Percentiles rank a stretch among this genome's conserved stretches.
These are phyloP conservation scores for Atkinsonella hypoxylon DNA, from an alignment of 2,329 filamentous ascomycete species.

Conservation along the genomic window DNA sequence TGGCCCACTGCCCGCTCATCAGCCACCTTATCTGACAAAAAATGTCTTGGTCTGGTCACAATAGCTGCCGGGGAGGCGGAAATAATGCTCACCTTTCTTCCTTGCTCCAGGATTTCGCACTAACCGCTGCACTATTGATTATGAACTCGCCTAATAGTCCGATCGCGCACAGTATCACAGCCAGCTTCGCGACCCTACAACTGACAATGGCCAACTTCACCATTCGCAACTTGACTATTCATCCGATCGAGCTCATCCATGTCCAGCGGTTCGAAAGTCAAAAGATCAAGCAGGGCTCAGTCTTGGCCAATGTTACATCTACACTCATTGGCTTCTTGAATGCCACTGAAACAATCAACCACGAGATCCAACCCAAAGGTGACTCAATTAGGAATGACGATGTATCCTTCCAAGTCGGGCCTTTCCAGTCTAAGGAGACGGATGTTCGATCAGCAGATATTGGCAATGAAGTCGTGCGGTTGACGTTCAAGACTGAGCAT, in stretches of 20 bases:
- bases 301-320: conserved; percentile 33
- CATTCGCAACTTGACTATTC: conserved; percentile 72
- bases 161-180: neutral
- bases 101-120: neutral
- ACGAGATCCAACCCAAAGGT: conserved; percentile 33
- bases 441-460: conserved; percentile 48
- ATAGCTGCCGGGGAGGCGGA: neutral
- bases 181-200: neutral
- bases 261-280: conserved; percentile 60
- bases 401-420: conserved; percentile 49
- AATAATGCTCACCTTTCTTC: neutral
- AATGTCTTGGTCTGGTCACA: too few relatives aligned
- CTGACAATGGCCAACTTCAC: conserved; percentile 44
- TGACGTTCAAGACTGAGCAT: conserved; percentile 56
- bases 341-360: conserved; percentile 22
- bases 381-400: conserved; percentile 50
- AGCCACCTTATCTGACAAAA: neutral
- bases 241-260: conserved; percentile 57
- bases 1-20: neutral
- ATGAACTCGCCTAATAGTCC: neutral
- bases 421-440: conserved; percentile 50
- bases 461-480: conserved; percentile 54
- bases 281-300: conserved; percentile 28
- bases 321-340: conserved; percentile 32
- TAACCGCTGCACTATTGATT: neutral